Percentiles rank a stretch among this genome's conserved stretches.
These are phyloP conservation scores for Sparassis latifolia DNA, from an alignment of 1,284 basidiomycete species.

Conservation along the genomic window DNA sequence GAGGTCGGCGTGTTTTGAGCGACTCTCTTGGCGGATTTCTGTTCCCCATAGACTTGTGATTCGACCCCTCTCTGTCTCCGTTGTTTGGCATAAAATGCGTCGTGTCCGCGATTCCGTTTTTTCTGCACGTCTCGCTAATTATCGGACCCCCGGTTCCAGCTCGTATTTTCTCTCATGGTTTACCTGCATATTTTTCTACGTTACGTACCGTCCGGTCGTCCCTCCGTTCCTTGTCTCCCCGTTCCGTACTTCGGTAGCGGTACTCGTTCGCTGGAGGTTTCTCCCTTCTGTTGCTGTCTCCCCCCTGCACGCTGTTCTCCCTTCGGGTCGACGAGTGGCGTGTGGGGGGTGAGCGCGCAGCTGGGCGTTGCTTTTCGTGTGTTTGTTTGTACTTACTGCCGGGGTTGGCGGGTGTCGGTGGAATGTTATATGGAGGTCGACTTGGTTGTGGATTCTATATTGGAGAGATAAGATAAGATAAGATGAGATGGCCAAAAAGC, in stretches of 20 bases:
- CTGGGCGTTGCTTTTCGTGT: constrained; percentile 6
- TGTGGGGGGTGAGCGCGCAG: constrained; percentile 33
- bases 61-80: not conserved
- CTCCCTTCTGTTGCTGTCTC: constrained; percentile 17
- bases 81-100: not conserved
- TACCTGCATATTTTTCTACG: constrained; percentile 10
- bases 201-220: constrained; percentile 2
- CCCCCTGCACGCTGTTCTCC: constrained; percentile 28
- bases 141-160: constrained; percentile 17
- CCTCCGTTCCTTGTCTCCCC: not conserved
- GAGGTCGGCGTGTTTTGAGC: constrained; percentile 24
- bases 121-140: constrained; percentile 15
- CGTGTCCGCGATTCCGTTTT: constrained; percentile 4
- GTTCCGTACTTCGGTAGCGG: constrained; percentile 1
- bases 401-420: too few species aligned
- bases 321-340: constrained; percentile 33
- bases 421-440: too few species aligned
- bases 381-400: not conserved
- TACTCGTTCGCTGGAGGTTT: constrained; percentile 16
- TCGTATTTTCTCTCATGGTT: constrained; percentile 12
- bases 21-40: constrained; percentile 1
- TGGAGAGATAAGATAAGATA: too few species aligned
- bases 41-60: not conserved
- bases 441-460: too few species aligned
- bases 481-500: too few species aligned